Base-by-base conservation (phyloP, 352 stramenopile genomes). In the Phytopythium ostracodes region DNA sequence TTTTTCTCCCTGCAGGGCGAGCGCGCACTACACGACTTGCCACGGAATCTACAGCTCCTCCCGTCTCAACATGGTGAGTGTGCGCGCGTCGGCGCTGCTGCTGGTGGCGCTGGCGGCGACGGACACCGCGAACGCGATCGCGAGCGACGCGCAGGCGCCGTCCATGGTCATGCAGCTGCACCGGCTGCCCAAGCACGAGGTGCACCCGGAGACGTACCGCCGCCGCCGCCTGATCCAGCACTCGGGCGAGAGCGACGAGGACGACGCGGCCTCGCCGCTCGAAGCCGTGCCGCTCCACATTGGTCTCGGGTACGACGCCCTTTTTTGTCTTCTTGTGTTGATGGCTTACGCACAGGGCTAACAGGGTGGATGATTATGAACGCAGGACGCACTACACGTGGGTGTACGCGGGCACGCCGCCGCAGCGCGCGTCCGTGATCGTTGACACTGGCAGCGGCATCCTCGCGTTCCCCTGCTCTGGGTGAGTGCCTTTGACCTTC, bases 401-500 rank as follows among this genome's bases (percentile, higher is more conserved):
- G 84, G 76, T 93, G 18, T 94, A 94, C 67, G 81, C 73, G 22
- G 87, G 87, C 24, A 90, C 81, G 10, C 87, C 87, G 4, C 84
- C 87, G 5, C 87, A 96, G 63, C 71, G 87, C 64, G 81, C 84
- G 35, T 93, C 84, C 2, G 82, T 96, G 63, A 93, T 96, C 66
- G 74, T 80, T 0, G 87, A 96, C 66, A 96, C 87, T 4, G 87
- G 87, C 38, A 94, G 84, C 65, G 72, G 68, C 51, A 69, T 92
- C 42, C 88, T 90, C 65, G 87, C 87, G 18, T 89, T 96, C 56
- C 87, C 87, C 17, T 96, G 87, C 74, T 87, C 84, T 0, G 84
- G 71, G 50, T 94, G 68, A 14, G 72, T 75, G n/a, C 22, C 36
- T 2, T 17, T 38, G 29, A 10, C 5, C 12, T 52, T 43, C 17